Percentiles rank a stretch among this genome's conserved stretches.
Evolutionary conservation across 768 basidiomycete species (phyloP).

Genomic region (Xerocomellus dryophilus): DNA sequence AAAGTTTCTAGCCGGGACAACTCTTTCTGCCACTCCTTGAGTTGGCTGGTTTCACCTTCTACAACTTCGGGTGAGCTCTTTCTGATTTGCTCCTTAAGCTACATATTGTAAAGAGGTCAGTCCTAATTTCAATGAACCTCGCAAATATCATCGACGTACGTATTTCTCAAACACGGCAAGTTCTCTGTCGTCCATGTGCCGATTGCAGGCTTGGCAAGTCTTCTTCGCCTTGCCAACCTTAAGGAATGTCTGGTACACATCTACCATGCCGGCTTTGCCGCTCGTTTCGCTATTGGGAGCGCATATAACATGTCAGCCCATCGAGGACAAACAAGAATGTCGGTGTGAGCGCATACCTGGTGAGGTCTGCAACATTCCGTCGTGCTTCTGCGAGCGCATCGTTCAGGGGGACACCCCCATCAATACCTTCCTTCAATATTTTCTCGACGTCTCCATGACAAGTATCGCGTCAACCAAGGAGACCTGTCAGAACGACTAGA

Average conservation of each 20-base stretch:
- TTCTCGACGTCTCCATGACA: constrained; percentile 38
- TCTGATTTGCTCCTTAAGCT: constrained; percentile 67
- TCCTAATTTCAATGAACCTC: background rate
- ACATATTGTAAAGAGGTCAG: background rate
- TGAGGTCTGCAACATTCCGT: constrained; percentile 11
- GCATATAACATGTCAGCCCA: background rate
- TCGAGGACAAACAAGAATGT: background rate
- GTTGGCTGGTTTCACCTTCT: constrained; percentile 32
- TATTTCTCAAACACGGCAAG: constrained; percentile 64
- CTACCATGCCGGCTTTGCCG: constrained; percentile 35
- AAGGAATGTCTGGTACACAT: constrained; percentile 55
- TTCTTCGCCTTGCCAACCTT: constrained; percentile 59
- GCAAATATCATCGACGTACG: constrained; percentile 38
- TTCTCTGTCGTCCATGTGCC: constrained; percentile 56
- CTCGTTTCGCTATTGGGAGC: constrained; percentile 15
- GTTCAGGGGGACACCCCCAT: constrained; percentile 41
- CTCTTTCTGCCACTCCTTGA: constrained; percentile 59
- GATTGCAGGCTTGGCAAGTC: constrained; percentile 73
- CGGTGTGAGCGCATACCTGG: constrained; percentile 10
- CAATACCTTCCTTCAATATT: constrained; percentile 39
- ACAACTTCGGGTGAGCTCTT: constrained; percentile 48
- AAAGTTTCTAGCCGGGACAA: constrained; percentile 56
- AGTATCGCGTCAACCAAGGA: background rate
- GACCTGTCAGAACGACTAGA: background rate
- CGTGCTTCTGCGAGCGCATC: constrained; percentile 45